A percentile compares a stretch with the other conserved stretches of the same genome.
These are phyloP conservation scores for Kockiozyma suomiensis DNA, from an alignment of 805 yeast species.

Conservation along the genomic window DNA sequence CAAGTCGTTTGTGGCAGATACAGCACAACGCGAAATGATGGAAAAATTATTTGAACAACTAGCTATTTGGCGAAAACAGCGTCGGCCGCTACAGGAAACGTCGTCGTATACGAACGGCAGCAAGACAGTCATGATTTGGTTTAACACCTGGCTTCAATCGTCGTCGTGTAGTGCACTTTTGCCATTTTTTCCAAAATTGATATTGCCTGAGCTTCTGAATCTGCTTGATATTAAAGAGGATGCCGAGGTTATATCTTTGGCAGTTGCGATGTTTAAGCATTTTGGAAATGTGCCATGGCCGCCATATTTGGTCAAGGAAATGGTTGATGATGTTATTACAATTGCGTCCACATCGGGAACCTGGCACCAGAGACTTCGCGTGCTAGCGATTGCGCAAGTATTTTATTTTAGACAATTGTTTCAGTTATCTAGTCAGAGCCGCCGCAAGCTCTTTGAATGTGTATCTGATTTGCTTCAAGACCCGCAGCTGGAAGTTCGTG, in stretches of 20 bases:
- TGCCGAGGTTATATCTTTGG: slow-evolving; percentile 55
- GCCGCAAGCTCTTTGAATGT: slow-evolving; percentile 53
- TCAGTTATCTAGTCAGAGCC: slow-evolving; percentile 52
- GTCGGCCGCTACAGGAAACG: slow-evolving; percentile 26
- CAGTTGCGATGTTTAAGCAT: slow-evolving; percentile 51
- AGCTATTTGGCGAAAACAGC: slow-evolving; percentile 35
- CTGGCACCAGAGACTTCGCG: slow-evolving; percentile 64
- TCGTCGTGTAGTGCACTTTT: slow-evolving; percentile 57
- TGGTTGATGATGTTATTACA: slow-evolving; percentile 50
- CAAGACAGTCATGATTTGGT: slow-evolving; percentile 65
- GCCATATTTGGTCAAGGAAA: slow-evolving; percentile 46
- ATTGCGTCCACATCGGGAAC: slow-evolving; percentile 46
- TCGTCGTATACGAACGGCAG: slow-evolving; percentile 61
- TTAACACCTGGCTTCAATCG: slow-evolving; percentile 56
- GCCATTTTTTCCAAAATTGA: slow-evolving; percentile 53
- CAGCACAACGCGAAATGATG: slow-evolving; percentile 45
- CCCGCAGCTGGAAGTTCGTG: slow-evolving; percentile 72
- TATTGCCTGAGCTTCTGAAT: slow-evolving; percentile 70
- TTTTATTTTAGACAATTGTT: slow-evolving; percentile 71
- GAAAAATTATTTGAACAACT: slow-evolving; percentile 51
- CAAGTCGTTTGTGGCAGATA: slow-evolving; percentile 40
- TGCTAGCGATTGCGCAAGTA: slow-evolving; percentile 70
- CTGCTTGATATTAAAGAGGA: slow-evolving; percentile 75
- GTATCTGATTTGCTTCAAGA: slow-evolving; percentile 60
- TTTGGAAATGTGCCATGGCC: slow-evolving; percentile 55